Evolutionary conservation across 2,329 filamentous ascomycete genomes (phyloP).

Genomic region (Pyrenochaeta sp.): DNA sequence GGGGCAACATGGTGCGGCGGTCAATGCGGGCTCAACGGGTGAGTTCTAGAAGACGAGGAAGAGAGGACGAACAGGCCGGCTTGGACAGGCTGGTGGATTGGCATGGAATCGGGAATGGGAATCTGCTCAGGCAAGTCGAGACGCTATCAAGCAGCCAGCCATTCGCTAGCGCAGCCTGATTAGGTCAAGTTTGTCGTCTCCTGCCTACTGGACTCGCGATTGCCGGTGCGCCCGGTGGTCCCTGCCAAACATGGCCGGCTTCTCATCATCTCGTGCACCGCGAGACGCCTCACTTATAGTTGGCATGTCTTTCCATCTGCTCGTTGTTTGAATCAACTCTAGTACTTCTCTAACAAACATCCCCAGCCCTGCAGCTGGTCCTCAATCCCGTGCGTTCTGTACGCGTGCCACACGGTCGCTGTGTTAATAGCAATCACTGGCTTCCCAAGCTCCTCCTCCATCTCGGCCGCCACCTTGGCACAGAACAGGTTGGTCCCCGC

Average conservation of each 20-base stretch:
- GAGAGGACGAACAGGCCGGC: too few relatives aligned
- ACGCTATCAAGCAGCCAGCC: neutral
- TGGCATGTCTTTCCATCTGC: neutral
- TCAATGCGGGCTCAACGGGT: too few relatives aligned
- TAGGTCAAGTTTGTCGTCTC: constrained; percentile 5
- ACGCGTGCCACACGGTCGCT: constrained; percentile 24
- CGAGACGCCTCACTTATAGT: neutral
- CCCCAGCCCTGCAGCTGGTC: constrained; percentile 22
- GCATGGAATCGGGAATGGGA: too few relatives aligned
- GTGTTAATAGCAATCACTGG: constrained; percentile 29
- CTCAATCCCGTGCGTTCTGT: constrained; percentile 21
- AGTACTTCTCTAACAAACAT: constrained; percentile 21
- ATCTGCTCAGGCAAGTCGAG: too few relatives aligned
- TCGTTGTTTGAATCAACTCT: constrained; percentile 2
- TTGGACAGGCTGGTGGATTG: too few relatives aligned
- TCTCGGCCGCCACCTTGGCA: constrained; percentile 21
- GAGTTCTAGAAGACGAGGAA: too few relatives aligned
- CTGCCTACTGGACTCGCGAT: neutral
- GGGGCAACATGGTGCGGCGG: constrained; percentile 16
- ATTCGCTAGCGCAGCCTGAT: too few relatives aligned
- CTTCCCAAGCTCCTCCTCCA: constrained; percentile 26
- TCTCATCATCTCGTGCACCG: neutral
- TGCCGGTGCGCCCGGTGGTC: neutral
- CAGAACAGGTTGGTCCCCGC: constrained; percentile 28
- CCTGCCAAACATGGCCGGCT: neutral